Base-by-base conservation (phyloP, 2,329 filamentous ascomycete species). In the Domatiomyces catenatus region DNA sequence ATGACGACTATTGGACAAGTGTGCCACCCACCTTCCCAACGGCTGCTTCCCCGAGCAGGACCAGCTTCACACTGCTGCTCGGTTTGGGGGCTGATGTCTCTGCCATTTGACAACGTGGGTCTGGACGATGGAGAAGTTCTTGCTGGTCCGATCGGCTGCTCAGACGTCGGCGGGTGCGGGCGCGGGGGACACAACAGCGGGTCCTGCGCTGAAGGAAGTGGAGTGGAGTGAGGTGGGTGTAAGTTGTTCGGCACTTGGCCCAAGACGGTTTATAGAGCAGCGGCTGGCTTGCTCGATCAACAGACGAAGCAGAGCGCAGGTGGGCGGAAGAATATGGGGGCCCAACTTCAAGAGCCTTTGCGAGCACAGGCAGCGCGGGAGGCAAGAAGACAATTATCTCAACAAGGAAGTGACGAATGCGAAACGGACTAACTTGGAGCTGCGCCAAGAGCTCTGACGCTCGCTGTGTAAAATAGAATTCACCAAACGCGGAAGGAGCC, bases 41-140 rank as follows among this genome's bases (percentile, higher is more conserved):
- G 54, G 92, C 92, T 57, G 92, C 92, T 73, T 98, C 92, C 60
- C 92, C 92, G 52, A 98, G 82, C 65, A 98, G 79, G 58, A 98
- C 92, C 61, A 98, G 84, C 83, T 98, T 98, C 68, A 98, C 92
- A 74, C 92, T 98, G 81, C 89, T 96, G 76, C 89, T 96, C 56
- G 92, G 92, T 75, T 96, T 98, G 54, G 87, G 84, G 61, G 73
- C 69, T 60, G 78, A 79, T 65, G 80, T 73, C 67, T 89, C 84
- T 65, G 83, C 80, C 85, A 89, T 90, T 42, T 39, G 10, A 4
- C 10, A 39, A 39, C 15, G 12, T 15, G 32, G 4, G 32, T 39
- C 32, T 39, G 10, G 32, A 39, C 15, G 32, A 39, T 15, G 32
- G 32, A 39, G 10, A 5, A 15, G 32, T 39, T 15, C 32, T 39